These are phyloP conservation scores for Tolypocladium tundrense DNA, from an alignment of 2,329 filamentous ascomycete genomes.

Conservation along the genomic window DNA sequence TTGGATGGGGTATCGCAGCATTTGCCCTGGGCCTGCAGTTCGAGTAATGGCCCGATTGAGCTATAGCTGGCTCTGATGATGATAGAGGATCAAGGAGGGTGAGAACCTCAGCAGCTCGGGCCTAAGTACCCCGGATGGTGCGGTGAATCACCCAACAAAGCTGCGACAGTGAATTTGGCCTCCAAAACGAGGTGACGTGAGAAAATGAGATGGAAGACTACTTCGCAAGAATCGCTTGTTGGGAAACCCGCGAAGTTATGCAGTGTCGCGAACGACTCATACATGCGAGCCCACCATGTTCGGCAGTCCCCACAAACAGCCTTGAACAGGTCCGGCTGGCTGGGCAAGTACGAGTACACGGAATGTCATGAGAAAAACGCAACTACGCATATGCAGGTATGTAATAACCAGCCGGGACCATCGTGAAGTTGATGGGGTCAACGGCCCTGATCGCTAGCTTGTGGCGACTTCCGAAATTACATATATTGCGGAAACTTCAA, in stretches of 20 bases:
- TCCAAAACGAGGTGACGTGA: too few relatives aligned
- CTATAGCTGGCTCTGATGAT: neutral
- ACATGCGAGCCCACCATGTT: neutral
- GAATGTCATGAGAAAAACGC: neutral
- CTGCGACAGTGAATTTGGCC: neutral
- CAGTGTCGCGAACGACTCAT: neutral
- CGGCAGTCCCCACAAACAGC: neutral
- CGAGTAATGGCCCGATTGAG: neutral
- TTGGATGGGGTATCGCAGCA: neutral
- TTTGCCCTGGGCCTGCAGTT: neutral
- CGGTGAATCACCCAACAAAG: neutral
- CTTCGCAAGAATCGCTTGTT: neutral
- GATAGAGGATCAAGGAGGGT: neutral
- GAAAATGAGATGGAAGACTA: neutral
- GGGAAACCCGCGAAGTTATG: neutral
- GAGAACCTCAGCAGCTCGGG: neutral
- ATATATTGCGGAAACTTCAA: neutral
- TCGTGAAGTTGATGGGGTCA: neutral
- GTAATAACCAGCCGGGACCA: neutral
- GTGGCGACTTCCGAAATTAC: neutral
- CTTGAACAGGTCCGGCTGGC: too few relatives aligned
- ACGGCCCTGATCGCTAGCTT: neutral
- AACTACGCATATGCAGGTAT: neutral
- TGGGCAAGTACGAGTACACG: neutral
- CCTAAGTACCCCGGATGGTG: neutral